Conservation (phyloP, 116 monocot species). For the Phalaenopsis hybrid region DNA sequence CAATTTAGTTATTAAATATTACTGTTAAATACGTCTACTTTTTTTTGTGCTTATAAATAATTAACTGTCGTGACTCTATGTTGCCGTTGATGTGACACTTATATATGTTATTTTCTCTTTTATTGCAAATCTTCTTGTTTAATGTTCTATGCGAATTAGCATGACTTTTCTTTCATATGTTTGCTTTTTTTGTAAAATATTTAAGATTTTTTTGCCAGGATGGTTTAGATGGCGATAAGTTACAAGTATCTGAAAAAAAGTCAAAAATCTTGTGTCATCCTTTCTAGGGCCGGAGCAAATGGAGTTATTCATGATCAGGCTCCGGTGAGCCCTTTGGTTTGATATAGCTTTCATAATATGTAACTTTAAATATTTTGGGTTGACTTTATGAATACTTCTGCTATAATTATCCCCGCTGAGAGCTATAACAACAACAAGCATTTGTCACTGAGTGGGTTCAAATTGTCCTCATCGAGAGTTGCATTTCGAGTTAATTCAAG, state of each 20-base stretch:
- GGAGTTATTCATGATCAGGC: conserved; percentile 74
- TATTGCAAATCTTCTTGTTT: not conserved
- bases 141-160: not conserved
- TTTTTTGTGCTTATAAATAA: too few relatives aligned
- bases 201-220: conserved; percentile 43
- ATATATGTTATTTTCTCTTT: not conserved
- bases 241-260: conserved; percentile 57
- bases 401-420: not conserved
- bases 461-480: too few relatives aligned
- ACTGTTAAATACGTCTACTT: too few relatives aligned
- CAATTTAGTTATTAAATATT: too few relatives aligned
- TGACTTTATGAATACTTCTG: not conserved
- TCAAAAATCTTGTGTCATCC: conserved; percentile 65
- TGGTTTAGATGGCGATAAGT: conserved; percentile 51
- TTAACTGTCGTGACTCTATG: too few relatives aligned
- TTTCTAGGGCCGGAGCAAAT: conserved; percentile 65
- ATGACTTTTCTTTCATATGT: not conserved
- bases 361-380: not conserved
- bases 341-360: not conserved
- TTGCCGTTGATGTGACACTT: not conserved
- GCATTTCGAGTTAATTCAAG: too few relatives aligned
- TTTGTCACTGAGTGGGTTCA: too few relatives aligned
- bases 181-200: not conserved
- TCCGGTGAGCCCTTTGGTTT: conserved; percentile 11
- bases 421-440: too few relatives aligned